Evolutionary conservation across 345 rosid species (phyloP).

Genomic region (Pistacia integerrima): DNA sequence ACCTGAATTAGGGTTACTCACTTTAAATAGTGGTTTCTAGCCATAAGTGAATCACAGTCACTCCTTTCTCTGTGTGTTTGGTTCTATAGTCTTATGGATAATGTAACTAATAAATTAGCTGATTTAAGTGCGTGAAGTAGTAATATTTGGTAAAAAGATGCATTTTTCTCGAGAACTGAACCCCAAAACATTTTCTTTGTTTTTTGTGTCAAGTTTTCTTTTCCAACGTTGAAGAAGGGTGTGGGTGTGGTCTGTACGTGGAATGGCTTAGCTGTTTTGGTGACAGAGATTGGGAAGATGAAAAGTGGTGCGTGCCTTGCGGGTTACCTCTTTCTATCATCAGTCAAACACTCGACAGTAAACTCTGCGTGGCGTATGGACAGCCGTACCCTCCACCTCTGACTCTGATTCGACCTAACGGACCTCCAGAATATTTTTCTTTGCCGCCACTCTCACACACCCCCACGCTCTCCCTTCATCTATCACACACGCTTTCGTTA

Average conservation of each 20-base stretch:
- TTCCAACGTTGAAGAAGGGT: background rate
- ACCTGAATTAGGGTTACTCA: background rate
- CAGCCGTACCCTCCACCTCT: background rate
- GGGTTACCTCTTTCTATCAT: constrained; percentile 32
- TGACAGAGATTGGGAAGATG: constrained; percentile 11
- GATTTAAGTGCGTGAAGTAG: too few species aligned
- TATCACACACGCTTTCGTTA: background rate
- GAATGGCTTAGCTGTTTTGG: background rate
- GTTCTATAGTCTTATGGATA: too few species aligned
- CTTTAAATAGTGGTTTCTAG: too few species aligned
- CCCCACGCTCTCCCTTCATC: constrained; percentile 5
- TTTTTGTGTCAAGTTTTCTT: background rate
- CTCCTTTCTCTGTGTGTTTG: too few species aligned
- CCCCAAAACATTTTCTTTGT: too few species aligned
- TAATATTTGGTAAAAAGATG: too few species aligned
- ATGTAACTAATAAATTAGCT: too few species aligned
- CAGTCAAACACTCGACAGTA: background rate
- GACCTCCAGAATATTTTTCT: background rate
- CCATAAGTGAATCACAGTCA: background rate
- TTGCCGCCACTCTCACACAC: background rate
- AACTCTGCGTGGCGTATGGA: too few species aligned
- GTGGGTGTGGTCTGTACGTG: background rate
- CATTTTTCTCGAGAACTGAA: too few species aligned
- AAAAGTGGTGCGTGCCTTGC: constrained; percentile 46
- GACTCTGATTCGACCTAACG: constrained; percentile 35